These are phyloP conservation scores for Solanum pimpinellifolium DNA, from an alignment of 257 asterid species.

Conservation along the genomic window DNA sequence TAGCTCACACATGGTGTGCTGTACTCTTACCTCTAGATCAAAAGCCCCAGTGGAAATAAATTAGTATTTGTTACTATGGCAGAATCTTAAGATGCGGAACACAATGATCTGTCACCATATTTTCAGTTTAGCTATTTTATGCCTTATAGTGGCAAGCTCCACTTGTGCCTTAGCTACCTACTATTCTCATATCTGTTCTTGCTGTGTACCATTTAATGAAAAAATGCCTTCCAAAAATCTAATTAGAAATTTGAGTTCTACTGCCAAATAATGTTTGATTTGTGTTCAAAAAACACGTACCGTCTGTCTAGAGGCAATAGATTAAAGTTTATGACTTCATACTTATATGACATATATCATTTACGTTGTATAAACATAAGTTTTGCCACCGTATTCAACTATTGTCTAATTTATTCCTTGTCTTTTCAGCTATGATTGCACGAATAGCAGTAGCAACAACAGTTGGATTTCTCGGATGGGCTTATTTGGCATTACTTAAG, in stretches of 20 bases:
- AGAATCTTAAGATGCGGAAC: not conserved
- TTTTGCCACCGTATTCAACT: not conserved
- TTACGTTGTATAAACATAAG: not conserved
- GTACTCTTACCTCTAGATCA: not conserved
- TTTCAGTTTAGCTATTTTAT: not conserved
- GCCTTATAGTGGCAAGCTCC: not conserved
- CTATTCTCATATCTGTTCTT: not conserved
- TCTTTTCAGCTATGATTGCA: conserved; percentile 41
- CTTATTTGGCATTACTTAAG: conserved; percentile 37
- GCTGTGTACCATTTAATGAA: not conserved
- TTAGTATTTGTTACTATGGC: not conserved
- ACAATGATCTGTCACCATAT: not conserved
- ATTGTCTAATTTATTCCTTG: not conserved
- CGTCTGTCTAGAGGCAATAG: not conserved
- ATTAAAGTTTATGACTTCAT: not conserved
- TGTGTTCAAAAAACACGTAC: not conserved
- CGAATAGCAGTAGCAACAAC: conserved; percentile 34
- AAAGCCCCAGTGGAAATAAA: not conserved
- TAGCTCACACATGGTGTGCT: not conserved
- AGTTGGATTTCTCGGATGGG: conserved; percentile 40
- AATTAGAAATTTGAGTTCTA: not conserved
- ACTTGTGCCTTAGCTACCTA: not conserved
- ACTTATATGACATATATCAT: not conserved
- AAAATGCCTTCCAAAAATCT: not conserved
- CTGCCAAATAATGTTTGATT: not conserved